Evolutionary conservation across 108 stramenopile genomes (phyloP), one percentile per base, ranked within the genome.

Genomic region (Fragilariopsis cylindrus): DNA sequence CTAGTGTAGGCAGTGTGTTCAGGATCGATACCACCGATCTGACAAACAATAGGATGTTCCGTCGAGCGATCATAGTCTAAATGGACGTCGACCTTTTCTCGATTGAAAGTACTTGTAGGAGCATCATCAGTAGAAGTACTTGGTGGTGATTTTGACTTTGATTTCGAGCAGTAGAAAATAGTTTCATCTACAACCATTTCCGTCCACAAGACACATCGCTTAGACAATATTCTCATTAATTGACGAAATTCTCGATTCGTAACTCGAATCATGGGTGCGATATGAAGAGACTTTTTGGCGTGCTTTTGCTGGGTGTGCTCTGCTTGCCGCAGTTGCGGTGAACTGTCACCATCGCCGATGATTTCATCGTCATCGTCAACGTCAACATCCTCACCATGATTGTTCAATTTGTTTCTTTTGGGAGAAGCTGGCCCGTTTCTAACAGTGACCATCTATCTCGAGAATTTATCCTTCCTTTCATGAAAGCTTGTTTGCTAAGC

Each of bases 131-230:
- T 21, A 41, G 58, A 11, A n/a, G 41, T 40, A 60, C 58, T n/a
- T 7, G 58, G 19, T 16, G 62, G 40, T 45, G 43, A 21, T 40
- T 39, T n/a, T n/a, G 21, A 18, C 15, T 57, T 63, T 7, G 62
- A 63, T 43, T n/a, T 69, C 63, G 47, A 76, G 68, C 62, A 63
- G 43, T 63, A 63, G 6, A 81, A 71, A 12, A 90, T 46, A 0
- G 88, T 89, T 43, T 85, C 83, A 44, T 87, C 89, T 12, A 84
- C 89, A 18, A 90, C 83, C 89, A 90, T 90, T 77, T 87, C 81
- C 44, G 82, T 87, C 89, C 89, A 90, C 46, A 90, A 69, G 13
- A 81, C 64, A 40, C 71, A 62, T 11, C 77, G 82, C 69, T 82
- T 84, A 3, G 82, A 80, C 15, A 90, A 75, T n/a, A 90, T 76